phyloP scores from a whole-genome alignment of 2,329 filamentous ascomycete species.

The Thermoascus crustaceus region DNA sequence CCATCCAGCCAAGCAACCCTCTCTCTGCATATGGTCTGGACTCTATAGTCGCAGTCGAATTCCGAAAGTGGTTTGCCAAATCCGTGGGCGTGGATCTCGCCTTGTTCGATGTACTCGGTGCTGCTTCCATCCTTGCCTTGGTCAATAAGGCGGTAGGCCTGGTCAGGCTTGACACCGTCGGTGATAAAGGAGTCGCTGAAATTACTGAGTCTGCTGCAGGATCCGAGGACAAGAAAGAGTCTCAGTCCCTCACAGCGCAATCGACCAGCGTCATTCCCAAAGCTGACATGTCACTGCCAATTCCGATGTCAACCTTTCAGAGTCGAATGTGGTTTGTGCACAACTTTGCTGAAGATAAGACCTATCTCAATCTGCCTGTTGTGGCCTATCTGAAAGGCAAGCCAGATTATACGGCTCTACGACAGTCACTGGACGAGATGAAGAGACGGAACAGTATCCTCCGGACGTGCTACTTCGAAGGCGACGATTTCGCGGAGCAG shows the following conservation, averaged over 20 bases:
- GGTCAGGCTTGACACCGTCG: slow-evolving; percentile 8
- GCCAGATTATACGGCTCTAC: slow-evolving; percentile 8
- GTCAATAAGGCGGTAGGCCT: slow-evolving; percentile 13
- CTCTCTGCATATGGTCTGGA: slow-evolving; percentile 15
- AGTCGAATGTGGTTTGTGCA: slow-evolving; percentile 18
- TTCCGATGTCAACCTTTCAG: slow-evolving; percentile 20
- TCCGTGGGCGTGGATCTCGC: slow-evolving; percentile 16
- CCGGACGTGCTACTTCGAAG: slow-evolving; percentile 15
- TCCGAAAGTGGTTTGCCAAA: slow-evolving; percentile 17
- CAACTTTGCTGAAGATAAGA: slow-evolving; percentile 15
- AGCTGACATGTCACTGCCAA: neutral
- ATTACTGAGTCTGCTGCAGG: neutral
- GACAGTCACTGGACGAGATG: slow-evolving; percentile 10
- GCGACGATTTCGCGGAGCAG: slow-evolving; percentile 18
- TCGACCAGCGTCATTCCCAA: neutral
- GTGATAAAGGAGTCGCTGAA: neutral
- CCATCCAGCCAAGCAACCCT: slow-evolving; percentile 7
- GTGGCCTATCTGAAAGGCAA: slow-evolving; percentile 11
- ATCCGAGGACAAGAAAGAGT: neutral
- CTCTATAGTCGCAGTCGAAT: slow-evolving; percentile 15
- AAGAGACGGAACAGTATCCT: slow-evolving; percentile 13
- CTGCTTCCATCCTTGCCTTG: slow-evolving; percentile 15
- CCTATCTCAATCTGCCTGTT: slow-evolving; percentile 14
- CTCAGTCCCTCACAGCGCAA: neutral
- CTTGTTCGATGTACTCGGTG: slow-evolving; percentile 18